Conservation (phyloP, 805 yeast genomes). For the Priceomyces haplophilus region DNA sequence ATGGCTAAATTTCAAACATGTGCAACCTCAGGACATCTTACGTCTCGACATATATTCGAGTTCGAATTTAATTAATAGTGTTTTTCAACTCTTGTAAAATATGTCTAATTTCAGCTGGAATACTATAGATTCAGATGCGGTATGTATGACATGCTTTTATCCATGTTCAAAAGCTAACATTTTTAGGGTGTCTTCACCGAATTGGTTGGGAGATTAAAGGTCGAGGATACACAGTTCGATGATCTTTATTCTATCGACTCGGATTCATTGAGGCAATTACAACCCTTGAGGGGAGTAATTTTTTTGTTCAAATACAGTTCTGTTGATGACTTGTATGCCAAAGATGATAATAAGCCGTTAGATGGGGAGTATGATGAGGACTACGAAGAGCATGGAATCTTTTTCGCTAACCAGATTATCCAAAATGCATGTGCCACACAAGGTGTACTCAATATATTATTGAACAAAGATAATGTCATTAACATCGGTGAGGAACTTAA, state of each 20-base stretch:
- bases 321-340: constrained; percentile 31
- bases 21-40: too few species aligned
- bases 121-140: constrained; percentile 65
- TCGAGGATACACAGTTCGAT: constrained; percentile 52
- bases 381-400: constrained; percentile 37
- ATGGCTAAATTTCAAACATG: too few species aligned
- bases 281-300: constrained; percentile 56
- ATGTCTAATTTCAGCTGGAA: constrained; percentile 46
- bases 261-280: constrained; percentile 30
- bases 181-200: constrained; percentile 58
- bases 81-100: background rate
- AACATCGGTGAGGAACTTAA: constrained; percentile 48
- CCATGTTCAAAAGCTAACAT: constrained; percentile 11
- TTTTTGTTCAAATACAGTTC: constrained; percentile 60
- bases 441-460: constrained; percentile 57
- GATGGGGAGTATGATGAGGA: constrained; percentile 43
- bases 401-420: constrained; percentile 62
- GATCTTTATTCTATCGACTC: constrained; percentile 55
- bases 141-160: constrained; percentile 14
- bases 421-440: constrained; percentile 76
- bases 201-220: constrained; percentile 53
- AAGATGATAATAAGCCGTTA: constrained; percentile 32
- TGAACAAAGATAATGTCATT: constrained; percentile 32
- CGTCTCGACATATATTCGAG: too few species aligned
- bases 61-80: too few species aligned